Percentiles rank a stretch among this genome's conserved stretches.
Conservation (phyloP, 2,329 filamentous ascomycete species). For the Bipolaris oryzae region DNA sequence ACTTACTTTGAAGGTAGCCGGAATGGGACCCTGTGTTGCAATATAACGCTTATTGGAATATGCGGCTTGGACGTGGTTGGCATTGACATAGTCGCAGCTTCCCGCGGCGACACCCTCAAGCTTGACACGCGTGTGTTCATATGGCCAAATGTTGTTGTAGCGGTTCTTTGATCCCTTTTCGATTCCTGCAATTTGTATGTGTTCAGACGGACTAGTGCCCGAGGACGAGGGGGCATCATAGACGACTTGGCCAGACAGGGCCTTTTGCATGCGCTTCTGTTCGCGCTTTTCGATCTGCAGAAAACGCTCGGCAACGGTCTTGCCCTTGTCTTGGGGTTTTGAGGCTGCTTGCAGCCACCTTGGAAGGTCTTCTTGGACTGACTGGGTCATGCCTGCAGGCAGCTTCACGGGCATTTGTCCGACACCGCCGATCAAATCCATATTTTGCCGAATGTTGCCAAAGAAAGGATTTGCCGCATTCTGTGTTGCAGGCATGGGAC, state of each 20-base stretch:
- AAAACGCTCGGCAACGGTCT: slow-evolving; percentile 81
- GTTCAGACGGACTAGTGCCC: slow-evolving; percentile 48
- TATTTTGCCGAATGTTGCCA: slow-evolving; percentile 93
- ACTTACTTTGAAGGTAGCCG: slow-evolving; percentile 85
- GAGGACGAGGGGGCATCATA: slow-evolving; percentile 55
- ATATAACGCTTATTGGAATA: slow-evolving; percentile 93
- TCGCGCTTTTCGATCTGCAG: slow-evolving; percentile 82
- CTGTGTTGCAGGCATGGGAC: slow-evolving; percentile 73
- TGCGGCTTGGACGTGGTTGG: slow-evolving; percentile 80
- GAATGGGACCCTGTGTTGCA: slow-evolving; percentile 90
- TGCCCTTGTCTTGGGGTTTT: slow-evolving; percentile 73
- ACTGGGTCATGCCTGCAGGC: slow-evolving; percentile 59
- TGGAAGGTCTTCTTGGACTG: slow-evolving; percentile 65
- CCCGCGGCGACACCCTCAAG: slow-evolving; percentile 70
- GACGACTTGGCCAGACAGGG: slow-evolving; percentile 65
- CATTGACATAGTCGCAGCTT: slow-evolving; percentile 93
- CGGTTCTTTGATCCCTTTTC: slow-evolving; percentile 95
- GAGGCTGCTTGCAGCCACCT: slow-evolving; percentile 76
- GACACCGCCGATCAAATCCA: slow-evolving; percentile 91
- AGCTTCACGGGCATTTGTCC: slow-evolving; percentile 73
- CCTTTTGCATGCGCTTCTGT: slow-evolving; percentile 90
- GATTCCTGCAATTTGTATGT: slow-evolving; percentile 82
- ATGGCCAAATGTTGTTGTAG: slow-evolving; percentile 97
- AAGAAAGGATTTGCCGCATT: slow-evolving; percentile 87
- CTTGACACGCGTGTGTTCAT: slow-evolving; percentile 88